Percentiles rank a stretch among this genome's conserved stretches.
These are phyloP conservation scores for Bremia lactucae DNA, from an alignment of 352 stramenopile species.

Conservation along the genomic window DNA sequence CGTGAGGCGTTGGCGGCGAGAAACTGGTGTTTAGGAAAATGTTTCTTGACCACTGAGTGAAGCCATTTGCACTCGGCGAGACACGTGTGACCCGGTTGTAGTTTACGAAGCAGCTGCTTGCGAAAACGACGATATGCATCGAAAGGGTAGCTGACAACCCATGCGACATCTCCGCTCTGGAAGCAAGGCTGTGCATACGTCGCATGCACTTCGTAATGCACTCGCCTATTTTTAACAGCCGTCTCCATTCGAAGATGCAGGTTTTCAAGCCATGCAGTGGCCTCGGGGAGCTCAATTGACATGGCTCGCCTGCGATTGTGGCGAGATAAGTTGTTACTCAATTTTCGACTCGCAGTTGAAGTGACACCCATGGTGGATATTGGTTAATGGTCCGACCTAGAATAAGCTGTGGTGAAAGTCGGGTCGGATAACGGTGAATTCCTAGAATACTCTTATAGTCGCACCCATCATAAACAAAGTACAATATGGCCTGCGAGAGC, in stretches of 20 bases:
- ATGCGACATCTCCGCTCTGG: slow-evolving; percentile 13
- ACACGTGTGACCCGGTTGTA: slow-evolving; percentile 19
- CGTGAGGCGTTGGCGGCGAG: slow-evolving; percentile 12
- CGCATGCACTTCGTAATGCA: slow-evolving; percentile 22
- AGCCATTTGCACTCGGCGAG: slow-evolving; percentile 28
- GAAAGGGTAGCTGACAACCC: slow-evolving; percentile 20
- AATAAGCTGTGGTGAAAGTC: slow-evolving; percentile 10
- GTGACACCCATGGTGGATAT: slow-evolving; percentile 9
- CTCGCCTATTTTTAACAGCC: slow-evolving; percentile 1
- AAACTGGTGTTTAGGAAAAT: slow-evolving; percentile 24
- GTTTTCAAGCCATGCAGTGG: slow-evolving; percentile 25
- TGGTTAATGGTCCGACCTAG: neutral
- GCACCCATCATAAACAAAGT: no score
- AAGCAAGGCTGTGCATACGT: slow-evolving; percentile 11
- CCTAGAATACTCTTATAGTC: no score
- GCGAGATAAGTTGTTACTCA: slow-evolving; percentile 22
- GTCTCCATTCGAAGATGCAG: slow-evolving; percentile 14
- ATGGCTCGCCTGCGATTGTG: slow-evolving; percentile 18
- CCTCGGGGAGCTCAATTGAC: slow-evolving; percentile 19
- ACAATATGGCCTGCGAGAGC: no score
- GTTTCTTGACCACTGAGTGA: slow-evolving; percentile 25
- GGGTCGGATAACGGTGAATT: no score
- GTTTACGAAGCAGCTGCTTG: slow-evolving; percentile 12
- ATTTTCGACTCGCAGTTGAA: slow-evolving; percentile 6
- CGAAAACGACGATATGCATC: slow-evolving; percentile 39